Percentiles rank a stretch among this genome's conserved stretches.
These are phyloP conservation scores for Arxiozyma heterogenica DNA, from an alignment of 1,139 yeast genomes.

Conservation along the genomic window DNA sequence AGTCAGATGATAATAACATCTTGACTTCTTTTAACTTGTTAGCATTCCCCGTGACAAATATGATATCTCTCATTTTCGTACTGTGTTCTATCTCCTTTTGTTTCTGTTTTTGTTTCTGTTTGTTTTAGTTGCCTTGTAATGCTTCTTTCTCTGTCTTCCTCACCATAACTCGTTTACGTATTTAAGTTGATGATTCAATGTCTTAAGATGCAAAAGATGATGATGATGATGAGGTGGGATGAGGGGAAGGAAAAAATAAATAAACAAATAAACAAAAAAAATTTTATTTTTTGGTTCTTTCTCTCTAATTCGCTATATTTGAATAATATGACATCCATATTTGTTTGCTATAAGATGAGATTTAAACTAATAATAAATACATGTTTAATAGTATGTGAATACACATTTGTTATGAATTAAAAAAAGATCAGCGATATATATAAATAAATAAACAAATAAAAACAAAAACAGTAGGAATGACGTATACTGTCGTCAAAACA, in stretches of 20 bases:
- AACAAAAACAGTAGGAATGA: not conserved
- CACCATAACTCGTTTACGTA: not conserved
- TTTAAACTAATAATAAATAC: not conserved
- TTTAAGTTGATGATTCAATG: too few relatives aligned
- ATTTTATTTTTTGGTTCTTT: too few relatives aligned
- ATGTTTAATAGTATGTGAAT: not conserved
- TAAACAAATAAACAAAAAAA: too few relatives aligned
- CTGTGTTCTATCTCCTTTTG: not conserved
- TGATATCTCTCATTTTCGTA: constrained; percentile 12
- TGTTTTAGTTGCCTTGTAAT: not conserved
- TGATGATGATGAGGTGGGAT: too few relatives aligned
- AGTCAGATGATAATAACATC: constrained; percentile 49
- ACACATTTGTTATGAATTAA: not conserved
- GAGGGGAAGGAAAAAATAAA: not conserved
- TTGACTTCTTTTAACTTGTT: constrained; percentile 81
- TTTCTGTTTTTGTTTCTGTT: not conserved
- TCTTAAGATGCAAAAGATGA: not conserved
- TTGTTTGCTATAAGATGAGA: too few relatives aligned
- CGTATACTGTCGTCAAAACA: too few relatives aligned
- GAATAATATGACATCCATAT: too few relatives aligned
- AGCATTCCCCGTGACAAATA: constrained; percentile 77
- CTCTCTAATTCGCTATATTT: too few relatives aligned
- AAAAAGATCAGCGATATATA: constrained; percentile 1
- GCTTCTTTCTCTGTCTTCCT: not conserved
- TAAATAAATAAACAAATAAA: not conserved